These are phyloP conservation scores for Umbelopsis sp. DNA, from an alignment of 192 early-diverging fungal species.

Conservation along the genomic window DNA sequence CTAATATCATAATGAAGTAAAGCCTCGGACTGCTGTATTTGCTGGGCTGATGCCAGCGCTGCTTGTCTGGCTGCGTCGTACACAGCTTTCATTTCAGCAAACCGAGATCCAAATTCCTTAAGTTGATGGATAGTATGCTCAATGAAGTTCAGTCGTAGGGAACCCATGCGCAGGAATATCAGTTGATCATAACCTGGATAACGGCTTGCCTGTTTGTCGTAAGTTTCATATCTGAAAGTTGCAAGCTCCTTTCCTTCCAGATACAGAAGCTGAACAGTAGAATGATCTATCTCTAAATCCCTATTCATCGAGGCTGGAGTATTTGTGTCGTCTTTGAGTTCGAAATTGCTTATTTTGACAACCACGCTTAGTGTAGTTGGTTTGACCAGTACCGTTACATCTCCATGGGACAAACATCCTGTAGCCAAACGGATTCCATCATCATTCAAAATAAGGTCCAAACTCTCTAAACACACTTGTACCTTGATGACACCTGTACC, in stretches of 20 bases:
- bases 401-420: constrained; percentile 54
- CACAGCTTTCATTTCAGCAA: constrained; percentile 70
- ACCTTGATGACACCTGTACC: constrained; percentile 21
- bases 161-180: constrained; percentile 61
- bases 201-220: constrained; percentile 40
- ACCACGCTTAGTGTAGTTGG: constrained; percentile 44
- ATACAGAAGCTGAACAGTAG: constrained; percentile 51
- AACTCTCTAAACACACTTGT: constrained; percentile 30
- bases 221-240: constrained; percentile 75
- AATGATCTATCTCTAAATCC: constrained; percentile 12
- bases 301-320: not conserved
- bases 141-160: constrained; percentile 65
- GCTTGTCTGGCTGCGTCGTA: constrained; percentile 73
- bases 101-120: constrained; percentile 68
- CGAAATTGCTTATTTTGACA: constrained; percentile 58
- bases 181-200: constrained; percentile 77
- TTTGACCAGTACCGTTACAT: constrained; percentile 55
- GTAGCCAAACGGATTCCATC: constrained; percentile 63
- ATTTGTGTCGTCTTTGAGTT: constrained; percentile 49
- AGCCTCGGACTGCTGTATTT: constrained; percentile 65
- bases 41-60: constrained; percentile 61
- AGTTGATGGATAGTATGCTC: constrained; percentile 59
- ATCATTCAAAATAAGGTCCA: constrained; percentile 54
- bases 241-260: constrained; percentile 78
- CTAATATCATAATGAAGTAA: constrained; percentile 71